These are phyloP conservation scores for Malus asiatica DNA, from an alignment of 306 rosid species.

Conservation along the genomic window DNA sequence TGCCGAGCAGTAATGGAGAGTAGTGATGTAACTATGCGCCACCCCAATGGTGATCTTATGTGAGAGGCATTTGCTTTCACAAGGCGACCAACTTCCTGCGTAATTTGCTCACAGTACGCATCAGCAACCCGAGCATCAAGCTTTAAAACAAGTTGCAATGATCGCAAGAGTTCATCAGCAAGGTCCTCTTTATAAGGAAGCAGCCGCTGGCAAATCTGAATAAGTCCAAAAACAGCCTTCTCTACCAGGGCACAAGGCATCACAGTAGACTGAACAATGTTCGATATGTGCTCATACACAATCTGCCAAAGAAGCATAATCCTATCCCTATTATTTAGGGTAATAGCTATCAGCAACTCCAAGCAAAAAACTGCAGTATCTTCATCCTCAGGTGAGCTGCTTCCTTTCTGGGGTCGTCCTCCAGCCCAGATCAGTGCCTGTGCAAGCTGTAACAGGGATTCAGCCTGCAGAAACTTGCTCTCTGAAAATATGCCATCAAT, in stretches of 20 bases:
- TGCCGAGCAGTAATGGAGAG: slow-evolving; percentile 85
- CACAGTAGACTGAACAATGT: slow-evolving; percentile 88
- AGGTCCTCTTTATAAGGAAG: slow-evolving; percentile 96
- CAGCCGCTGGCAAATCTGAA: slow-evolving; percentile 89
- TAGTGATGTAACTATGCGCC: slow-evolving; percentile 84
- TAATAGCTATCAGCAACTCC: slow-evolving; percentile 88
- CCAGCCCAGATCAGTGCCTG: slow-evolving; percentile 92
- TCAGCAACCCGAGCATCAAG: slow-evolving; percentile 99
- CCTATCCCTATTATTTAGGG: slow-evolving; percentile 91
- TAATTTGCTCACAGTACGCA: slow-evolving; percentile 94
- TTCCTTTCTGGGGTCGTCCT: slow-evolving; percentile 77
- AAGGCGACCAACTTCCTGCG: slow-evolving; percentile 89
- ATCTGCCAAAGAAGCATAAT: slow-evolving; percentile 91
- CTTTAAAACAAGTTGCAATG: slow-evolving; percentile 86
- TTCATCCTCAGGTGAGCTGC: slow-evolving; percentile 83
- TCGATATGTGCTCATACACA: slow-evolving; percentile 87
- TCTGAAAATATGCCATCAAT: slow-evolving; percentile 92
- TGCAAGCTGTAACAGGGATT: slow-evolving; percentile 87
- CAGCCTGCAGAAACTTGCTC: slow-evolving; percentile 91
- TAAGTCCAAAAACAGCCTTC: slow-evolving; percentile 95
- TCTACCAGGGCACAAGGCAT: slow-evolving; percentile 95
- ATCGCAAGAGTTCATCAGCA: slow-evolving; percentile 93
- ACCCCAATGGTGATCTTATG: slow-evolving; percentile 84
- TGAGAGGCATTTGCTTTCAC: slow-evolving; percentile 95
- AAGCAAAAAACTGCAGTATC: slow-evolving; percentile 93